Evolutionary conservation across 2,329 filamentous ascomycete species (phyloP).

Genomic region (Alternaria incomplexa): DNA sequence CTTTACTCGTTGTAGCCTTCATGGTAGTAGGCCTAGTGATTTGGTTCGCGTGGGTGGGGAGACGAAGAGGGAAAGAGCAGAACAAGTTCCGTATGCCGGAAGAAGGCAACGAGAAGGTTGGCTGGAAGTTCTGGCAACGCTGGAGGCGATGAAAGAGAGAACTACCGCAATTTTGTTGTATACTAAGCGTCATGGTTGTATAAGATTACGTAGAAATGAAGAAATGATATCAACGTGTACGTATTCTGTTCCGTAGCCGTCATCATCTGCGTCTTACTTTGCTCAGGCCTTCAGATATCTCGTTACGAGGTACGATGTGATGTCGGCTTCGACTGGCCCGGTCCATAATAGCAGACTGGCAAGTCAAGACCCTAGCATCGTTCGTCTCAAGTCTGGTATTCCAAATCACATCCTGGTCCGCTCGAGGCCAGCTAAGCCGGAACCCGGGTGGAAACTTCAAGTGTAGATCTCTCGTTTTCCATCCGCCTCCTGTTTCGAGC

Average conservation of each 20-base stretch:
- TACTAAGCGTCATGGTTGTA: background rate
- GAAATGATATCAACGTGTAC: background rate
- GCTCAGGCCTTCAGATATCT: background rate
- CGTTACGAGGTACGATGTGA: background rate
- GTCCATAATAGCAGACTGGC: background rate
- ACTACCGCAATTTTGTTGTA: background rate
- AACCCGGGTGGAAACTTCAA: background rate
- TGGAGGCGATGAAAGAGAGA: conserved; percentile 39
- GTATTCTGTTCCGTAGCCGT: background rate
- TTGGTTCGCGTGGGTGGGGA: conserved; percentile 84
- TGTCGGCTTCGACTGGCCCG: background rate
- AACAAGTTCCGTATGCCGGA: conserved; percentile 31
- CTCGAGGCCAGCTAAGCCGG: background rate
- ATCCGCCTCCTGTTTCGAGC: background rate
- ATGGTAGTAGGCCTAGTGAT: conserved; percentile 83
- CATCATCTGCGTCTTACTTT: background rate
- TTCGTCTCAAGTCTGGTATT: background rate
- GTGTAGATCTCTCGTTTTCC: background rate
- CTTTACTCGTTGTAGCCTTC: conserved; percentile 83
- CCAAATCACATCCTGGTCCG: background rate
- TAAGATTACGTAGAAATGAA: conserved; percentile 1
- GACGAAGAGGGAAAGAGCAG: conserved; percentile 45
- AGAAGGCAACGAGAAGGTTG: conserved; percentile 32
- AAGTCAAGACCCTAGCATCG: background rate
- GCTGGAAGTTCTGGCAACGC: conserved; percentile 55